Base-by-base conservation (phyloP, 352 stramenopile species). In the Thalassiosira hispida region DNA sequence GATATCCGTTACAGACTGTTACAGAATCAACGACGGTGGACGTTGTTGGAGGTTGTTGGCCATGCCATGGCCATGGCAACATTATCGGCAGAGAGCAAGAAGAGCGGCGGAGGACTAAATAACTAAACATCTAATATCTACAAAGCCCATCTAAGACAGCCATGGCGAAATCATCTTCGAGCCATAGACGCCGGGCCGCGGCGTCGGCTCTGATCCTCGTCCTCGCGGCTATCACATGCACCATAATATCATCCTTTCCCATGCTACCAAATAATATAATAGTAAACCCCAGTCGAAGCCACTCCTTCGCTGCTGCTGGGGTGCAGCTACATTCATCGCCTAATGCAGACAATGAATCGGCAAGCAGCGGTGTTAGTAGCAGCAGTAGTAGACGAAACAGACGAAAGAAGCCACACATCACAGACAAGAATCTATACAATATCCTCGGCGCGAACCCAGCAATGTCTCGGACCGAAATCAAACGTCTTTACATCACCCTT, bases 391-490 rank as follows among this genome's bases (percentile, higher is more conserved):
- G 23, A 1, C 7, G 22, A 40, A 3, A 23, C 35, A 22, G 6
- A 2, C 53, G 47, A 29, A 60, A 47, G 29, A 72, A 62, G 9
- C n/a, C 29, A 44, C n/a, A 33, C 23, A 5, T 65, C 25, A 16
- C 65, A 22, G 33, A 73, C 6, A 76, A 68, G 25, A 66, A 73
- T 49, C 31, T 72, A n/a, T 84, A 84, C 53, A 35, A 33, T 14
- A 66, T 80, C 29, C 69, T 84, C 0, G 67, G 62, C 2, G 77
- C 77, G 8, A 59, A 56, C 16, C 69, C 70, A n/a, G 29, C 62
- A 63, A 79, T 79, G 77, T 40, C 68, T 7, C 71, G 67, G 38
- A 18, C 42, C 22, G 62, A 79, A 64, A 76, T 84, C 35, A 79
- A 79, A 73, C 53, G 33, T 40, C 56, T 65, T 1, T 84, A 84